Conservation (phyloP, 2,329 filamentous ascomycete genomes). For the Lasiodiplodia sp. region DNA sequence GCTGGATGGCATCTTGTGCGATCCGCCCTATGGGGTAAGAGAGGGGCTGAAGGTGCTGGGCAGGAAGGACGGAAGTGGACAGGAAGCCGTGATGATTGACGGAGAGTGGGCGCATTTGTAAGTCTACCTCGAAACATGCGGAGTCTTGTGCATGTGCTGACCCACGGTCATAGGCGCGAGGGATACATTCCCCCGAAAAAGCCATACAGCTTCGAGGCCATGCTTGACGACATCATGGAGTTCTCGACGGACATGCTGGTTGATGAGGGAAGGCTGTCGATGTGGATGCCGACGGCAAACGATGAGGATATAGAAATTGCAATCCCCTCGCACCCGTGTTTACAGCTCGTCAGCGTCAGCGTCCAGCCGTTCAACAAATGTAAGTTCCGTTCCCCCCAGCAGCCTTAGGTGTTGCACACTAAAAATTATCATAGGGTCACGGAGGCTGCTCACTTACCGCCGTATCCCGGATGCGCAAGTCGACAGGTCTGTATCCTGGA, state of each 20-base stretch:
- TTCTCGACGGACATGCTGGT: constrained; percentile 82
- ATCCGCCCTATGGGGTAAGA: constrained; percentile 93
- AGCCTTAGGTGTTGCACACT: constrained; percentile 47
- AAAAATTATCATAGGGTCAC: constrained; percentile 67
- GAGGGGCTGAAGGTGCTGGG: constrained; percentile 92
- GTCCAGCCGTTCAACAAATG: constrained; percentile 88
- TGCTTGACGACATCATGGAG: constrained; percentile 87
- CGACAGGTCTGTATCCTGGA: constrained; percentile 30
- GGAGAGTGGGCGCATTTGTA: constrained; percentile 74
- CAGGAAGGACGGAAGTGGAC: constrained; percentile 65
- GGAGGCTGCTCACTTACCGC: constrained; percentile 85
- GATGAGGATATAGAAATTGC: constrained; percentile 71
- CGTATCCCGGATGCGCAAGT: constrained; percentile 61
- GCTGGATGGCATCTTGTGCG: constrained; percentile 91
- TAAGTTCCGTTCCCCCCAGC: constrained; percentile 50
- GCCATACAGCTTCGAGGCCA: constrained; percentile 88
- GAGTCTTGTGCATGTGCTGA: constrained; percentile 8
- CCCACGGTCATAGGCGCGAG: constrained; percentile 53
- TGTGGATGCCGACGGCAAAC: constrained; percentile 93
- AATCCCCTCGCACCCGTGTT: constrained; percentile 76
- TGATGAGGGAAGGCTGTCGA: constrained; percentile 78
- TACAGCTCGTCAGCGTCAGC: constrained; percentile 78
- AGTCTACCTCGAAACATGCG: constrained; percentile 39
- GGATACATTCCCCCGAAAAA: constrained; percentile 86
- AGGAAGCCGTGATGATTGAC: constrained; percentile 68